These are phyloP conservation scores for Pseudoperonospora humuli DNA, from an alignment of 352 stramenopile genomes.

Conservation along the genomic window DNA sequence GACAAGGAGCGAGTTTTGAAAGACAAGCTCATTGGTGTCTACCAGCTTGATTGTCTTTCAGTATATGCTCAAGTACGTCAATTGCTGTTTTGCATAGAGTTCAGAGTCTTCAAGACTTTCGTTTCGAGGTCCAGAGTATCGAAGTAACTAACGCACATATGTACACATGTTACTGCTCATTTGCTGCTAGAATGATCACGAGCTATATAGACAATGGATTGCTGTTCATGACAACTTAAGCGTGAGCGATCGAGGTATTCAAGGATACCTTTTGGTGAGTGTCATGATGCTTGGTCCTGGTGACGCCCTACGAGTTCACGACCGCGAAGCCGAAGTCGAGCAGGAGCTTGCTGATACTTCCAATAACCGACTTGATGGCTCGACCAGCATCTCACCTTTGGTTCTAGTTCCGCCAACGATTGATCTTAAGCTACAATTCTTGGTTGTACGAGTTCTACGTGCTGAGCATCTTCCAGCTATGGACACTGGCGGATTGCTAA, in stretches of 20 bases:
- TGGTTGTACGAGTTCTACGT: slow-evolving; percentile 70
- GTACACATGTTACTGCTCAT: too few species aligned
- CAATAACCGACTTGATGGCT: too few species aligned
- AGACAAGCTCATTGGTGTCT: slow-evolving; percentile 81
- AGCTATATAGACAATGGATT: slow-evolving; percentile 87
- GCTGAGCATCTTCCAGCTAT: slow-evolving; percentile 80
- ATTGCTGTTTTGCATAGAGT: not conserved
- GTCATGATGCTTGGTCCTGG: slow-evolving; percentile 65
- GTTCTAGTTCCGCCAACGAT: slow-evolving; percentile 70
- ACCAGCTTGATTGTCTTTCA: slow-evolving; percentile 74
- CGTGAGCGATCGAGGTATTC: slow-evolving; percentile 73
- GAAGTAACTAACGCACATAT: too few species aligned
- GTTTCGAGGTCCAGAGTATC: too few species aligned
- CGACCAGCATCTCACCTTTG: slow-evolving; percentile 27
- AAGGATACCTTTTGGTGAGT: slow-evolving; percentile 69
- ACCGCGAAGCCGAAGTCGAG: slow-evolving; percentile 59
- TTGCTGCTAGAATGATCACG: slow-evolving; percentile 45
- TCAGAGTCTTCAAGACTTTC: too few species aligned
- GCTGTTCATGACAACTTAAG: slow-evolving; percentile 86
- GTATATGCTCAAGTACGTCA: slow-evolving; percentile 56
- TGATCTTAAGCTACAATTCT: slow-evolving; percentile 68
- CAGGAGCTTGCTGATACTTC: slow-evolving; percentile 32
- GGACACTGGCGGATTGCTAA: slow-evolving; percentile 32
- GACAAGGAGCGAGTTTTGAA: slow-evolving; percentile 62
- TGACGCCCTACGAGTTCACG: slow-evolving; percentile 55